Evolutionary conservation across 2,329 filamentous ascomycete species (phyloP).

Genomic region (Exophiala alcalophila): DNA sequence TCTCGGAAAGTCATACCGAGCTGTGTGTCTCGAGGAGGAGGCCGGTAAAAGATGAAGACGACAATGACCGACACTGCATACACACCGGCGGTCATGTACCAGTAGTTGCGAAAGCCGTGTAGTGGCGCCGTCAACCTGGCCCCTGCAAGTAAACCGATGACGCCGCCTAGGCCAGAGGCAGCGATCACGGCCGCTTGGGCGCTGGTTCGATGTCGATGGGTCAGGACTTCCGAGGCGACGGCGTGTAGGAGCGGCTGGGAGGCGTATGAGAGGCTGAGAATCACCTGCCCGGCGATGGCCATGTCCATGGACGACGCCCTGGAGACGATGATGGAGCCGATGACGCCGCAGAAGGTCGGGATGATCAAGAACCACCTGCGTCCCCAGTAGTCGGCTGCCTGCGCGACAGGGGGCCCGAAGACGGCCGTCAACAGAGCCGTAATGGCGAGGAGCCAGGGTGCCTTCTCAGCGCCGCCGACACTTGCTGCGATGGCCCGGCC

Average conservation of each 20-base stretch:
- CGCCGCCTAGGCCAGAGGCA: not conserved
- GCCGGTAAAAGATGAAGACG: constrained; percentile 14
- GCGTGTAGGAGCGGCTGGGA: constrained; percentile 18
- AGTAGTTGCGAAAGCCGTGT: constrained; percentile 16
- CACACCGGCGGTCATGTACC: constrained; percentile 16
- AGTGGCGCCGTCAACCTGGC: constrained; percentile 7
- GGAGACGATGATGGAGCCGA: constrained; percentile 15
- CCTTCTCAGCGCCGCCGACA: constrained; percentile 5
- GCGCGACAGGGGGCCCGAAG: constrained; percentile 15
- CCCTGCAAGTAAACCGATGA: constrained; percentile 9
- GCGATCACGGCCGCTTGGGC: constrained; percentile 20
- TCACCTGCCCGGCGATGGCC: constrained; percentile 14
- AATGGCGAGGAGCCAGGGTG: constrained; percentile 6
- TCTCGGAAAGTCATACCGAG: constrained; percentile 2
- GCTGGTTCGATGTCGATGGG: constrained; percentile 8
- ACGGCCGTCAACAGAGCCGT: constrained; percentile 5
- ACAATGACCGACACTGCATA: constrained; percentile 4
- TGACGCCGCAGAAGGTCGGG: constrained; percentile 8
- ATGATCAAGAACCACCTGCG: constrained; percentile 18
- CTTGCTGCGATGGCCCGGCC: constrained; percentile 11
- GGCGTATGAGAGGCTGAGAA: constrained; percentile 6
- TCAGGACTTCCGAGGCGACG: constrained; percentile 22
- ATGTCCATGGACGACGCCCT: constrained; percentile 11
- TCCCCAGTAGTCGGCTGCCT: constrained; percentile 25
- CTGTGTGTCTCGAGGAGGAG: constrained; percentile 16